phyloP scores from a whole-genome alignment of 306 rosid species.

The Quercus agrifolia region DNA sequence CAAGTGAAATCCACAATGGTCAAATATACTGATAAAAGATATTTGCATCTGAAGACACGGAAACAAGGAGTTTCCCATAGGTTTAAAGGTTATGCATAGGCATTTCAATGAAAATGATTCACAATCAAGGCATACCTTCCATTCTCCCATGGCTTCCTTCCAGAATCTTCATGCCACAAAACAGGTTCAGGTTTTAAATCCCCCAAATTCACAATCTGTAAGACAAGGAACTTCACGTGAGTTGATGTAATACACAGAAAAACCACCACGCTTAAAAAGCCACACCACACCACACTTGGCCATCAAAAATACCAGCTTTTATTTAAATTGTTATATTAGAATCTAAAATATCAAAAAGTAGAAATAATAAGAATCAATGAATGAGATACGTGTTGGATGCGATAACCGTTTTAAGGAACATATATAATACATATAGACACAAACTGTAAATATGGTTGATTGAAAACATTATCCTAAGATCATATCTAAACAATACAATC shows the following conservation, averaged over 20 bases:
- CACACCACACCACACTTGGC: background rate
- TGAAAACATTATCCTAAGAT: background rate
- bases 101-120: background rate
- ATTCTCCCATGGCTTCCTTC: slow-evolving; percentile 44
- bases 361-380: background rate
- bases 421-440: too few relatives aligned
- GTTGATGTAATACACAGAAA: background rate
- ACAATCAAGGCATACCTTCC: slow-evolving; percentile 40
- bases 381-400: background rate
- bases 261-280: background rate
- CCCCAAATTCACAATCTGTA: slow-evolving; percentile 58
- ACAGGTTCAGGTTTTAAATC: slow-evolving; percentile 76
- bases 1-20: background rate
- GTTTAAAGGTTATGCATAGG: too few relatives aligned
- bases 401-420: background rate
- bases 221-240: background rate
- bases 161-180: slow-evolving; percentile 89
- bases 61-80: background rate
- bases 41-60: background rate
- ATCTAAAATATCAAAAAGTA: background rate
- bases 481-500: background rate
- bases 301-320: background rate
- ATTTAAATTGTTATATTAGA: background rate
- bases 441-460: background rate
- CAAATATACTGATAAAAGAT: background rate